phyloP scores from a whole-genome alignment of 768 basidiomycete genomes.

The Leccinum olivaceopallidum region DNA sequence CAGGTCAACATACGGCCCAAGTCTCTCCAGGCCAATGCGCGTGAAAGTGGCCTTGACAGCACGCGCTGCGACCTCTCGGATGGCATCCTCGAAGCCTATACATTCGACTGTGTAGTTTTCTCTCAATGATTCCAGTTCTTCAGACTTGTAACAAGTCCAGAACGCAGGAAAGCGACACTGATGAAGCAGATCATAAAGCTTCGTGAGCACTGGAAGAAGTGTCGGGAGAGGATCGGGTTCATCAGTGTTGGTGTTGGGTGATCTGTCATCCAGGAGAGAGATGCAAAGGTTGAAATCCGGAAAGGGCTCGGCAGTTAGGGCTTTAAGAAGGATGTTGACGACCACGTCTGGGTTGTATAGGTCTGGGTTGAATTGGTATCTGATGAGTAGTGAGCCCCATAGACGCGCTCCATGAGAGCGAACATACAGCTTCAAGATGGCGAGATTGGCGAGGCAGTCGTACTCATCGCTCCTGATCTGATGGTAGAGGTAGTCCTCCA shows the following conservation, averaged over 20 bases:
- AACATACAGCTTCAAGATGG: slow-evolving; percentile 85
- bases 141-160: slow-evolving; percentile 75
- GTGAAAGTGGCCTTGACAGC: slow-evolving; percentile 81
- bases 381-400: slow-evolving; percentile 30
- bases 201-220: slow-evolving; percentile 67
- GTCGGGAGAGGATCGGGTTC: slow-evolving; percentile 80
- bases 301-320: slow-evolving; percentile 78
- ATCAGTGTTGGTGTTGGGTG: slow-evolving; percentile 54
- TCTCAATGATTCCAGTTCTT: slow-evolving; percentile 65
- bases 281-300: slow-evolving; percentile 96
- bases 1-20: slow-evolving; percentile 72
- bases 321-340: slow-evolving; percentile 92
- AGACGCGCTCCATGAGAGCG: neutral
- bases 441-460: slow-evolving; percentile 93
- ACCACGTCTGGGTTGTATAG: slow-evolving; percentile 92
- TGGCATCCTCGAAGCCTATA: slow-evolving; percentile 80
- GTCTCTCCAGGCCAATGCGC: slow-evolving; percentile 63
- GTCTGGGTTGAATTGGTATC: slow-evolving; percentile 95
- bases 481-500: slow-evolving; percentile 96
- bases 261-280: slow-evolving; percentile 83
- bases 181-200: slow-evolving; percentile 68
- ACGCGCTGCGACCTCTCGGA: slow-evolving; percentile 73
- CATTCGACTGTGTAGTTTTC: slow-evolving; percentile 88
- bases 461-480: slow-evolving; percentile 92
- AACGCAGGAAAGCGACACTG: slow-evolving; percentile 89